Evolutionary conservation across 371 early-diverging fungal genomes (phyloP), one percentile per base, ranked within the genome.

Genomic region (Homolaphlyctis polyrhiza): DNA sequence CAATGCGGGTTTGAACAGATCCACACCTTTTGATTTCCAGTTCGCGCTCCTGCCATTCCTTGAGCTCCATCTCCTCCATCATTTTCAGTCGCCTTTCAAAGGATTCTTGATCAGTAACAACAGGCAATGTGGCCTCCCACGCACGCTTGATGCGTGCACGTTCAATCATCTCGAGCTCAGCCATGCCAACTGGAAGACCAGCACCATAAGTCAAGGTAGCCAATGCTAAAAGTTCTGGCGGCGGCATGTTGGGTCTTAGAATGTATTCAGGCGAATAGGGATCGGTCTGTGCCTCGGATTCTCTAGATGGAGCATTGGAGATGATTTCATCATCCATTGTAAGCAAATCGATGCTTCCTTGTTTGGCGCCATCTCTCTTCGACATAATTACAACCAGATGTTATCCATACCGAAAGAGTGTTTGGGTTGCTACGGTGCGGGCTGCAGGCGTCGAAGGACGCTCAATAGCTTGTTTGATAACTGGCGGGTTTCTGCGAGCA

Each of bases 1-100:
- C 25, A 14, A 52, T 27, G 11, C 8, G 30, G 13, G 30, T 13
- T 52, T 39, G 30, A n/a, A 54, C 47, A 34, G 14, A 52, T 11
- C 30, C 50, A 18, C 23, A 74, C 75, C 74, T 66, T 35, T 62
- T 57, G 36, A 83, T 84, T 64, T 84, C 84, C 34, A 68, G 47
- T 60, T 84, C 84, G 25, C 84, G 61, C 60, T 79, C 80, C 35
- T 74, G 65, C 84, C 84, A 82, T 63, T 84, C 84, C 51, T 62
- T 39, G 50, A 82, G 50, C 65, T 82, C 84, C 82, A 82, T 82
- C 58, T 71, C 79, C 68, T 84, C 84, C 84, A 84, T 84, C 79
- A 81, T 80, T 57, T 66, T 71, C 58, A 82, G 64, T 16, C 84
- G 59, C 30, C 62, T 50, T 57, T 82, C 71, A 66, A 79, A 80